Evolutionary conservation across 257 asterid species (phyloP).

Genomic region (Eucommia ulmoides): DNA sequence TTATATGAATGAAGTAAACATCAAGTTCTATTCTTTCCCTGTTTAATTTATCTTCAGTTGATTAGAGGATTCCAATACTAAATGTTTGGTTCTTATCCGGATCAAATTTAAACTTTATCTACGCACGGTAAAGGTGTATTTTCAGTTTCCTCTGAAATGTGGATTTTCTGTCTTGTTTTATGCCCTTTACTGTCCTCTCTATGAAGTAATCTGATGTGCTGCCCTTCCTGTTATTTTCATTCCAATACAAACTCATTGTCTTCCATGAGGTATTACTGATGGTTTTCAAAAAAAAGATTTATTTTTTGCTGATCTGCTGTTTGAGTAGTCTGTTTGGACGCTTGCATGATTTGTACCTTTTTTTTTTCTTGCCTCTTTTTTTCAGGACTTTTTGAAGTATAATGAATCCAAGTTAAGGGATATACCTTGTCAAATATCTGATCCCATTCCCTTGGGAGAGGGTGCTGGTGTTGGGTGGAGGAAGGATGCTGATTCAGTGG

Average conservation of each 20-base stretch:
- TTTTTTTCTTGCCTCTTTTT: conserved; percentile 6
- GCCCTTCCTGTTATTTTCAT: no score
- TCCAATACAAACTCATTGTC: no score
- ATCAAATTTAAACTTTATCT: no score
- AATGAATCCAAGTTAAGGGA: conserved; percentile 49
- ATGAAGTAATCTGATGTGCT: no score
- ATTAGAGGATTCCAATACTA: neutral
- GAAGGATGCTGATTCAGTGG: conserved; percentile 51
- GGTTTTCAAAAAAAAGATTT: neutral
- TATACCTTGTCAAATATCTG: conserved; percentile 48
- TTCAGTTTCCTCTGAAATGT: no score
- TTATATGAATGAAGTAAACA: no score
- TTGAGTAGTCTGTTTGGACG: neutral
- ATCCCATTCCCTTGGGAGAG: conserved; percentile 82
- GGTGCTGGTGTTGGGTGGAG: conserved; percentile 88
- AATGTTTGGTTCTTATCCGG: neutral
- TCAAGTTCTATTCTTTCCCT: no score
- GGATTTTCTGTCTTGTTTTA: no score
- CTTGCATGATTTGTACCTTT: neutral
- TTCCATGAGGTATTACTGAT: neutral
- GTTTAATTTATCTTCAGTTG: neutral
- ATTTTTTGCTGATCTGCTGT: neutral
- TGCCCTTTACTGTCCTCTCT: no score
- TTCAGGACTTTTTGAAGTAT: conserved; percentile 75
- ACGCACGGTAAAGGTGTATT: no score